Evolutionary conservation across 2,329 filamentous ascomycete genomes (phyloP).

Genomic region (Aaosphaeria pasadenensis): DNA sequence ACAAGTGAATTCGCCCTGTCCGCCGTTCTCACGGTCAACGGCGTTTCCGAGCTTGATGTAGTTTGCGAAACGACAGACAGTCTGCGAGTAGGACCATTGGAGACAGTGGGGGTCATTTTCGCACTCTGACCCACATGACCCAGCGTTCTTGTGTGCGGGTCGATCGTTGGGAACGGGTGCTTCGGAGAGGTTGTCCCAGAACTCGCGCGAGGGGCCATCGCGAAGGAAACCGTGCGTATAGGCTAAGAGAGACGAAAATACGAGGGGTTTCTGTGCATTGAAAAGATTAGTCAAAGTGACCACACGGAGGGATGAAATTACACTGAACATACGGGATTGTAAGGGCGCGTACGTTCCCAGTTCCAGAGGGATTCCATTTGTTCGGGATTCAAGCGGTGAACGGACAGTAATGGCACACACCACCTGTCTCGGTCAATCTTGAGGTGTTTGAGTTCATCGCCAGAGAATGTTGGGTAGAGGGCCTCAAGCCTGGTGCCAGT

Average conservation of each 20-base stretch:
- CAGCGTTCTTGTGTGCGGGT: constrained; percentile 31
- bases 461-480: constrained; percentile 37
- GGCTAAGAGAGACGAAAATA: constrained; percentile 36
- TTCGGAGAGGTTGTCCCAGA: constrained; percentile 35
- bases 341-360: constrained; percentile 42
- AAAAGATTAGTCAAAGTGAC: neutral
- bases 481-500: constrained; percentile 35
- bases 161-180: constrained; percentile 32
- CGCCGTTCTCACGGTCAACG: constrained; percentile 29
- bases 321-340: constrained; percentile 20
- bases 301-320: neutral
- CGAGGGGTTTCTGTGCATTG: constrained; percentile 31
- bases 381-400: constrained; percentile 38
- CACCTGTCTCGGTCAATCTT: constrained; percentile 39
- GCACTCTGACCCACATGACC: constrained; percentile 34
- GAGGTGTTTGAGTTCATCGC: constrained; percentile 50
- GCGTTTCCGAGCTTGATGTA: constrained; percentile 33
- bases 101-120: constrained; percentile 29
- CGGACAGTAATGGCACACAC: constrained; percentile 43
- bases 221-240: constrained; percentile 34
- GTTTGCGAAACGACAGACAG: constrained; percentile 36
- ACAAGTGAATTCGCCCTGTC: constrained; percentile 35
- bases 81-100: constrained; percentile 36
- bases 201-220: constrained; percentile 27
- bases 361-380: constrained; percentile 52